Evolutionary conservation across 164 flowering plant genomes (phyloP).

Genomic region (Saururus chinensis): DNA sequence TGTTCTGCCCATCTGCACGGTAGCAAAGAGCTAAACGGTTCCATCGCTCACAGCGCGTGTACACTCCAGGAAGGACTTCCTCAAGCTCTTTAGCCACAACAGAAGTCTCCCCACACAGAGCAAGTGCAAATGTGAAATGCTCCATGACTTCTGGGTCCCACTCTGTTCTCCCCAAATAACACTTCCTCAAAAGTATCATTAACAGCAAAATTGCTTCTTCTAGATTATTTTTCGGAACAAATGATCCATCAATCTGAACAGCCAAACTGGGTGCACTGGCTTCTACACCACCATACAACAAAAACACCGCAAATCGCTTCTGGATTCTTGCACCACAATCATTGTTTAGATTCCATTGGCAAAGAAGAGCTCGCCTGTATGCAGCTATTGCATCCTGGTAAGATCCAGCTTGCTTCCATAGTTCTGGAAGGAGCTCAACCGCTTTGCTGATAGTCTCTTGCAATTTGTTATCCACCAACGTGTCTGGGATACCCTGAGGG

Average conservation of each 20-base stretch:
- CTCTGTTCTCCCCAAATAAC: slow-evolving; percentile 43
- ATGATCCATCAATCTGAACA: slow-evolving; percentile 64
- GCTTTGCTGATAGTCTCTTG: slow-evolving; percentile 87
- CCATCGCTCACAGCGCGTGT: slow-evolving; percentile 76
- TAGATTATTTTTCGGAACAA: slow-evolving; percentile 73
- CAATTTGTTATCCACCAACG: slow-evolving; percentile 57
- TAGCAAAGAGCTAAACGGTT: slow-evolving; percentile 67
- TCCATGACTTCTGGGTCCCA: slow-evolving; percentile 92
- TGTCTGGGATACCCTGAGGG: slow-evolving; percentile 59
- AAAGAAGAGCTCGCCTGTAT: slow-evolving; percentile 77
- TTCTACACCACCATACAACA: slow-evolving; percentile 84
- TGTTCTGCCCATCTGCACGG: slow-evolving; percentile 53
- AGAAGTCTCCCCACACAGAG: slow-evolving; percentile 67
- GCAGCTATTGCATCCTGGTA: slow-evolving; percentile 71
- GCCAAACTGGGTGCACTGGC: slow-evolving; percentile 79
- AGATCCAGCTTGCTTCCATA: slow-evolving; percentile 75
- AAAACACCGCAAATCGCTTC: slow-evolving; percentile 68
- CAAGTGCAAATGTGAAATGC: slow-evolving; percentile 77
- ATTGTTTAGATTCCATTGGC: slow-evolving; percentile 83
- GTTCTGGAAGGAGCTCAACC: slow-evolving; percentile 95
- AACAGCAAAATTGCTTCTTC: slow-evolving; percentile 87
- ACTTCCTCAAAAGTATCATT: slow-evolving; percentile 74
- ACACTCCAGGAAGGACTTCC: slow-evolving; percentile 74
- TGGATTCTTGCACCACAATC: slow-evolving; percentile 81
- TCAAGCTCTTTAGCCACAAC: slow-evolving; percentile 67